These are phyloP conservation scores for Chrysosporium keratinophilum DNA, from an alignment of 2,329 filamentous ascomycete species.

Conservation along the genomic window DNA sequence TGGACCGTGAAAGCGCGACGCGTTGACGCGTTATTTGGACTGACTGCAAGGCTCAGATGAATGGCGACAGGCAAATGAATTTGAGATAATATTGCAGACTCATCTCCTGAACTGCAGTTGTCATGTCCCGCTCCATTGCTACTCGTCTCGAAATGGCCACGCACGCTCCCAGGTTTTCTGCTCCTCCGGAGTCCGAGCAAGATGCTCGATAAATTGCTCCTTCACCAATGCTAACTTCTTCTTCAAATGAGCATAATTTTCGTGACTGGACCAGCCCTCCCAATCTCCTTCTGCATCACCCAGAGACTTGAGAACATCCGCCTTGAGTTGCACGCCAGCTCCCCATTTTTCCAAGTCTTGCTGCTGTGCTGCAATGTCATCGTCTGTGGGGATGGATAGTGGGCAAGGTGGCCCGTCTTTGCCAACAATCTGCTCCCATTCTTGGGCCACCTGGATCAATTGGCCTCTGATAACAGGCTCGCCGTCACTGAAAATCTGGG, in stretches of 20 bases:
- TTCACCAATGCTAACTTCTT: neutral
- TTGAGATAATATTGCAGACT: no score
- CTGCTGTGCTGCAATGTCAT: slow-evolving; percentile 7
- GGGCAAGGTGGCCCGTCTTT: neutral
- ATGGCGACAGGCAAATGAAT: no score
- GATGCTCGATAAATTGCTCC: slow-evolving; percentile 2
- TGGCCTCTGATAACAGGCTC: slow-evolving; percentile 10
- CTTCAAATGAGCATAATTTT: slow-evolving; percentile 7
- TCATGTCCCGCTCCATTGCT: no score
- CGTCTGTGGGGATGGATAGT: neutral
- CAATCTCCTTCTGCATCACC: slow-evolving; percentile 9
- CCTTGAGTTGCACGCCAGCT: slow-evolving; percentile 7
- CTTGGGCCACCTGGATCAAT: neutral
- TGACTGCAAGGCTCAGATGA: no score
- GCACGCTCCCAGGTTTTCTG: neutral
- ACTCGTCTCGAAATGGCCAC: no score
- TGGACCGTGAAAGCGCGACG: no score
- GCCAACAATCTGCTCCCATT: slow-evolving; percentile 7
- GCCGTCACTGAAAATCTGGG: slow-evolving; percentile 7
- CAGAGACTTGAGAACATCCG: slow-evolving; percentile 8
- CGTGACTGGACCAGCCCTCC: slow-evolving; percentile 9
- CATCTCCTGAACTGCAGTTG: no score
- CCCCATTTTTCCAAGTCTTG: slow-evolving; percentile 8
- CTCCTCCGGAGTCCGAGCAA: neutral
- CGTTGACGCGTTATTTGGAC: no score